Evolutionary conservation across 2,329 filamentous ascomycete species (phyloP), one percentile per base, ranked within the genome.

Genomic region (Botryosphaeria dothidea): DNA sequence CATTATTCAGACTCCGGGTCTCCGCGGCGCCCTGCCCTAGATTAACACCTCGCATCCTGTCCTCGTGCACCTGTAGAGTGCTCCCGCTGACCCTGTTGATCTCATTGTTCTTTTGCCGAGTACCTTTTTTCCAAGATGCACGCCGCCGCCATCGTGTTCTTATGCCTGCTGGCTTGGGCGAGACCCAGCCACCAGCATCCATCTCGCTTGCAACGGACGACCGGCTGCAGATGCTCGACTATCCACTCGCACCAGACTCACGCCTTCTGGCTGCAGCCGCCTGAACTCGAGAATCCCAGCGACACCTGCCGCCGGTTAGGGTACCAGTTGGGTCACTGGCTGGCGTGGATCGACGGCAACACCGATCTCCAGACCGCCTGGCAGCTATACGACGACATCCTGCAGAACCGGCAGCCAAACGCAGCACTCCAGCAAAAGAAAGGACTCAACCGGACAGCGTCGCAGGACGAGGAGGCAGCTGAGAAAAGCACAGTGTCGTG

Each of bases 341-440:
- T 57, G 15, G n/a, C 43, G 19, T 56, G 52, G 52, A 56, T 41
- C 34, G 52, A 56, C 21, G 52, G 52, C 8, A 21, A 27, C 36
- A 5, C 54, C 6, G 36, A 57, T 36, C 36, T 43, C 19, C 15
- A 29, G 36, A 31, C 34, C 6, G 54, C 54, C 2, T 43, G 54
- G 54, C 54, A 57, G 25, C 36, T 43, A 36, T 43, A 57, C 36
- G 54, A 41, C 52, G 52, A 56, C 52, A 17, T 56, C 21, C 31
- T 38, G 21, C 36, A 57, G 54, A 43, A 43, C 36, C 54, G 54
- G 15, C 23, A 13, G 25, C 4, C 23, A 17, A 25, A 25, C 25
- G 17, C 52, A 8, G 52, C 31, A 27, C 34, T 11, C 7, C 21
- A 2, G 51, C 31, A 3, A 1, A 17, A 6, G 19, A 15, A 23